Percentiles rank a stretch among this genome's conserved stretches.
Evolutionary conservation across 768 basidiomycete species (phyloP).

Genomic region (Tricholoma matsutake): DNA sequence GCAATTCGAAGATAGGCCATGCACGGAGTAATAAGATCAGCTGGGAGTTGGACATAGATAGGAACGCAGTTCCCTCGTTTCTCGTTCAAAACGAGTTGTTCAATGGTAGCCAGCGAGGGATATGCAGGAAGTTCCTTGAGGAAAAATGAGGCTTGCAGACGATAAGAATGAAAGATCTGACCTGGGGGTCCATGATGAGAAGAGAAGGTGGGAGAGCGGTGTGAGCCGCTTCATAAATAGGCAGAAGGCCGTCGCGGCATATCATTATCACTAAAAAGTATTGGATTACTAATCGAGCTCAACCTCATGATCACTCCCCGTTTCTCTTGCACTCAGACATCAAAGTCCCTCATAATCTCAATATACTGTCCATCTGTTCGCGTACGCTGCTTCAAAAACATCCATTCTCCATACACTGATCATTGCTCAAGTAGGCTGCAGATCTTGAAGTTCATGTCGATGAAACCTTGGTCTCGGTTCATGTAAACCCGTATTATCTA

Average conservation of each 20-base stretch:
- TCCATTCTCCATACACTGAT: neutral
- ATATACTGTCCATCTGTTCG: constrained; percentile 74
- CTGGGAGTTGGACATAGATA: constrained; percentile 88
- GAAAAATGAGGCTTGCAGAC: neutral
- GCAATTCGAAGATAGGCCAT: constrained; percentile 94
- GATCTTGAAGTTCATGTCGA: constrained; percentile 81
- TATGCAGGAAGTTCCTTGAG: constrained; percentile 60
- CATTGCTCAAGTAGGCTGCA: constrained; percentile 57
- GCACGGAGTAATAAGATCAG: constrained; percentile 95
- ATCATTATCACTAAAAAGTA: neutral
- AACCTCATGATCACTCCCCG: constrained; percentile 69
- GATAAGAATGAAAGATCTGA: constrained; percentile 19
- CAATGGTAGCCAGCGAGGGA: constrained; percentile 72
- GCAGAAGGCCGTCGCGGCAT: too few species aligned
- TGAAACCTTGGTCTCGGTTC: constrained; percentile 62
- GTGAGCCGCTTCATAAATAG: neutral
- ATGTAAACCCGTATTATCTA: constrained; percentile 84
- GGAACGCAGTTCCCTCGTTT: constrained; percentile 92
- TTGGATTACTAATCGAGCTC: neutral
- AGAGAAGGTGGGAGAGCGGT: neutral
- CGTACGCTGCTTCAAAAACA: constrained; percentile 33
- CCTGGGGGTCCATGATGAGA: constrained; percentile 47
- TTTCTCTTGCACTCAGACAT: constrained; percentile 68
- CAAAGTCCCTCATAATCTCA: constrained; percentile 49
- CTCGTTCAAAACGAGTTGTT: constrained; percentile 74